These are phyloP conservation scores for Vigna nakashimae DNA, from an alignment of 306 rosid species.

Conservation along the genomic window DNA sequence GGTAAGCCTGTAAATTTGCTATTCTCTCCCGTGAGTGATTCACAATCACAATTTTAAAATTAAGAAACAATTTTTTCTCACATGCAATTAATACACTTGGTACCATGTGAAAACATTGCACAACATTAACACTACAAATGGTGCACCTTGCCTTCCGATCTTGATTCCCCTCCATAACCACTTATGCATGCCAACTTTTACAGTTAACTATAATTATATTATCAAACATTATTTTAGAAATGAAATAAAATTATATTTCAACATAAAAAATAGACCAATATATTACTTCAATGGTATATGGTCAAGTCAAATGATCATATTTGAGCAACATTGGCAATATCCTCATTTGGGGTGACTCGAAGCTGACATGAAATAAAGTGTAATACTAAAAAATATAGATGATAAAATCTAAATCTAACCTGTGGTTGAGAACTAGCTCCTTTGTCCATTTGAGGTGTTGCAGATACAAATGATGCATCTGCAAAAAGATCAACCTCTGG, in stretches of 20 bases:
- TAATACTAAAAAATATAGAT: background rate
- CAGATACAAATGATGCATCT: constrained; percentile 88
- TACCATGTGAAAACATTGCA: constrained; percentile 21
- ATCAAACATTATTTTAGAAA: constrained; percentile 11
- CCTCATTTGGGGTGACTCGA: background rate
- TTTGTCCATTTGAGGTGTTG: constrained; percentile 63
- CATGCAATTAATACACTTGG: background rate
- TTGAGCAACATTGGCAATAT: constrained; percentile 4
- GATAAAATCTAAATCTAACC: constrained; percentile 51
- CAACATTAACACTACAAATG: constrained; percentile 11
- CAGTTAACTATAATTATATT: constrained; percentile 18
- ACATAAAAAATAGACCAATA: constrained; percentile 29
- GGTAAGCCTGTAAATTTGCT: constrained; percentile 20
- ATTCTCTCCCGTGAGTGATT: constrained; percentile 5
- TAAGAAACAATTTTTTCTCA: constrained; percentile 12
- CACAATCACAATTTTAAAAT: background rate
- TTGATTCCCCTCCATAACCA: constrained; percentile 33
- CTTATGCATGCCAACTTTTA: constrained; percentile 28
- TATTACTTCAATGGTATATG: constrained; percentile 20
- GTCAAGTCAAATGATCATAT: constrained; percentile 22
- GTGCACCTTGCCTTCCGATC: constrained; percentile 8
- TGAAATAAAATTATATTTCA: constrained; percentile 24
- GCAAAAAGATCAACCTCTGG: constrained; percentile 95
- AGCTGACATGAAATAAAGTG: constrained; percentile 21
- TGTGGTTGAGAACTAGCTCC: constrained; percentile 65